Conservation (phyloP, 768 basidiomycete species). For the Aureoboletus auriporus region DNA sequence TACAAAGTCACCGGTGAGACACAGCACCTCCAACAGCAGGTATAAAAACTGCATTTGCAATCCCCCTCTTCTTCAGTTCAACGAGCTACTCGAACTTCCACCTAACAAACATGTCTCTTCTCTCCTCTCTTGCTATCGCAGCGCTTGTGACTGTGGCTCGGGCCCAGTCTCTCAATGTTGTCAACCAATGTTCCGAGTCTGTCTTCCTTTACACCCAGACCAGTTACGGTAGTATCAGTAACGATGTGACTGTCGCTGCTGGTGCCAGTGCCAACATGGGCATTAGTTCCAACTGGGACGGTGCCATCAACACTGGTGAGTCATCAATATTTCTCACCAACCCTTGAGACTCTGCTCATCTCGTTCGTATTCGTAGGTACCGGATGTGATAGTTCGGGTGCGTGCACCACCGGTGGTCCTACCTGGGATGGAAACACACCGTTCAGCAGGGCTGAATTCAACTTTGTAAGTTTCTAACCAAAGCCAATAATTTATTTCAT, state of each 20-base stretch:
- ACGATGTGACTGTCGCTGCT: constrained; percentile 22
- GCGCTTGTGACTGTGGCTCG: constrained; percentile 15
- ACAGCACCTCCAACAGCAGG: neutral
- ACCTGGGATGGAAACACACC: constrained; percentile 28
- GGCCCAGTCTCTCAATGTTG: constrained; percentile 28
- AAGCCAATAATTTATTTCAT: neutral
- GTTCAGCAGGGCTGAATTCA: constrained; percentile 32
- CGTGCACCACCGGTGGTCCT: constrained; percentile 28
- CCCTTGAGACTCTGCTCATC: constrained; percentile 2
- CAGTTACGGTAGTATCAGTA: constrained; percentile 25
- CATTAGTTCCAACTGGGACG: constrained; percentile 30
- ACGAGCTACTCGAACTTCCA: neutral
- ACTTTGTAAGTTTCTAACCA: constrained; percentile 19
- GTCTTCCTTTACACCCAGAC: constrained; percentile 30
- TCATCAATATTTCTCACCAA: neutral
- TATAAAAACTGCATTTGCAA: constrained; percentile 12
- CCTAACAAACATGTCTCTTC: constrained; percentile 16
- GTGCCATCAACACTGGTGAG: constrained; percentile 28
- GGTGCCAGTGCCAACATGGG: constrained; percentile 24
- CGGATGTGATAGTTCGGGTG: constrained; percentile 21
- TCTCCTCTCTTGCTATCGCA: constrained; percentile 17
- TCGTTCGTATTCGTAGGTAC: constrained; percentile 28
- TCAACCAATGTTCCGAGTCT: constrained; percentile 22
- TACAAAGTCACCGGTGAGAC: too few species aligned
- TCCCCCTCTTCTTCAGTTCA: constrained; percentile 4